Evolutionary conservation across 2,329 filamentous ascomycete species (phyloP), one percentile per base, ranked within the genome.

Genomic region (Pseudogymnoascus sp.): DNA sequence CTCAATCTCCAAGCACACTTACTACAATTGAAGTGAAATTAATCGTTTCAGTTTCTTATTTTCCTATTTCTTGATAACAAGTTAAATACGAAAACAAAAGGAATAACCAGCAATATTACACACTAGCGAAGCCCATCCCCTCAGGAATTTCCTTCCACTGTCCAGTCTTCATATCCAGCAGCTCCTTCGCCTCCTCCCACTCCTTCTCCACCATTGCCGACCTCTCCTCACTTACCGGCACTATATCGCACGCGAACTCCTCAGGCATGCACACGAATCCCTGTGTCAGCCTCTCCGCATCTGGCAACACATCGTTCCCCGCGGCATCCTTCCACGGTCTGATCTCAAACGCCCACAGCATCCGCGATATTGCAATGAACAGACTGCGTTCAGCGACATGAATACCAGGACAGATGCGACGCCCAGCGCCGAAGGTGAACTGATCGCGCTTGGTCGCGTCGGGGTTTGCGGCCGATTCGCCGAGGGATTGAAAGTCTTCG

Each of bases 371-470:
- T 8, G 69, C 75, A 1, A 82, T 70, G 67, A 79, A 81, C 26
- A 83, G 66, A 16, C 72, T 75, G 1, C 76, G 75, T 65, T 83
- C 79, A 0, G 80, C 81, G 4, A 86, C 74, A 62, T 83, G 79
- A 37, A 82, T 80, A 0, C 83, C 84, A 1, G 79, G 82, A 68
- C 84, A 86, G 50, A 85, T 77, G 19, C 83, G 76, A 5, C 83
- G 75, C 1, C 83, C 83, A 7, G 79, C 80, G 19, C 83, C 83
- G 62, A 83, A 86, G 0, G 76, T 77, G 70, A 82, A 84, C 7
- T 80, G 77, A 59, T 84, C 82, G 13, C 81, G 75, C 68, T 81
- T 75, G 1, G 72, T 70, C 0, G 73, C 71, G 61, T 79, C 76
- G 0, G 75, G 65, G 21, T 77, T 73, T 0, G 56, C 71, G 14